phyloP scores from a whole-genome alignment of 23 red algal species.

The Gracilaria caudata region DNA sequence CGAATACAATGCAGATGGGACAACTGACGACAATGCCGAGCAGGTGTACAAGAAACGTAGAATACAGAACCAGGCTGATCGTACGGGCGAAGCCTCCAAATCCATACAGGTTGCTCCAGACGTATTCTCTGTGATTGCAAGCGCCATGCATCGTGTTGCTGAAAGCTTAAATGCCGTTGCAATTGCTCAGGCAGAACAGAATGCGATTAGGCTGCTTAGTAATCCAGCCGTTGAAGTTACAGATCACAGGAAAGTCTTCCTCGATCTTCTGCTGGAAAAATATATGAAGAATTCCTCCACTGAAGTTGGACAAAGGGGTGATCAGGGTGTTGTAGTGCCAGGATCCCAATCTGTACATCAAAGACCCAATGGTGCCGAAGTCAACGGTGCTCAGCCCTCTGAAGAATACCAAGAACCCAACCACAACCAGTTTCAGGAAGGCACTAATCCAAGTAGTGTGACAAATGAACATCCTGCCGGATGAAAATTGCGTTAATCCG shows the following conservation, averaged over 20 bases:
- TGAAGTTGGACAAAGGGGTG: neutral
- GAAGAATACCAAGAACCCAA: neutral
- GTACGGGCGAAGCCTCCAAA: neutral
- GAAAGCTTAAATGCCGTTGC: slow-evolving; percentile 24
- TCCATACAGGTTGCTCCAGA: neutral
- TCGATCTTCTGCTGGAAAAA: slow-evolving; percentile 40
- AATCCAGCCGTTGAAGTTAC: slow-evolving; percentile 22
- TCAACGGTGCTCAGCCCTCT: neutral
- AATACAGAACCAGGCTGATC: neutral
- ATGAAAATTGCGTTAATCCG: slow-evolving; percentile 10
- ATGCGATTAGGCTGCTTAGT: slow-evolving; percentile 45
- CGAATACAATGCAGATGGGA: neutral
- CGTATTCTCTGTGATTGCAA: neutral
- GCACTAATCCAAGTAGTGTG: slow-evolving; percentile 15
- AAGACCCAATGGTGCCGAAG: slow-evolving; percentile 10
- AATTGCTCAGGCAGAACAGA: slow-evolving; percentile 43
- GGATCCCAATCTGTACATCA: neutral
- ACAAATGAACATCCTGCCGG: slow-evolving; percentile 6
- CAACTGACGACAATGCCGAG: slow-evolving; percentile 5
- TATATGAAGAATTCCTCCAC: neutral
- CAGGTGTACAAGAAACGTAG: slow-evolving; percentile 23
- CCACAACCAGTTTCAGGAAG: neutral
- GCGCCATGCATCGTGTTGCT: slow-evolving; percentile 34
- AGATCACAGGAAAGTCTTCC: slow-evolving; percentile 8
- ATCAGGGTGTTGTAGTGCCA: neutral